phyloP scores from a whole-genome alignment of 306 rosid genomes.

The Alnus glutinosa region DNA sequence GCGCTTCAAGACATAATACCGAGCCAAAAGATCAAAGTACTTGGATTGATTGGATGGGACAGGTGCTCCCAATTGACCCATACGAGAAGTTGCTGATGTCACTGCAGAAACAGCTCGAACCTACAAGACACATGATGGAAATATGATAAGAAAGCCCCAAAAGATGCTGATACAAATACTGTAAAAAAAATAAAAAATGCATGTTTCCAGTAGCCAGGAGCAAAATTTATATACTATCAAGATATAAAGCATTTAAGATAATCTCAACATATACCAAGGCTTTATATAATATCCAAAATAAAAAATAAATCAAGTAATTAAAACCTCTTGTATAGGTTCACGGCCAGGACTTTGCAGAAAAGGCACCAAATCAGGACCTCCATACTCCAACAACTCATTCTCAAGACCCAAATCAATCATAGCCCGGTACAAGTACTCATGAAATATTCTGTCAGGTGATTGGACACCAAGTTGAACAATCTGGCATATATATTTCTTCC shows the following conservation, averaged over 20 bases:
- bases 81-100: slow-evolving; percentile 58
- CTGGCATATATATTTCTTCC: slow-evolving; percentile 79
- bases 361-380: slow-evolving; percentile 93
- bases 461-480: slow-evolving; percentile 94
- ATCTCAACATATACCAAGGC: slow-evolving; percentile 11
- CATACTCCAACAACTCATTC: slow-evolving; percentile 84
- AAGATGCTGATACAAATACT: slow-evolving; percentile 10
- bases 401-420: slow-evolving; percentile 97
- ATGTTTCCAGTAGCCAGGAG: slow-evolving; percentile 19
- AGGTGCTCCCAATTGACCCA: slow-evolving; percentile 64
- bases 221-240: slow-evolving; percentile 19
- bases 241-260: neutral
- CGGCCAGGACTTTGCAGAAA: slow-evolving; percentile 86
- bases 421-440: slow-evolving; percentile 78
- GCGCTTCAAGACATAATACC: slow-evolving; percentile 82
- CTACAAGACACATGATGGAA: slow-evolving; percentile 45
- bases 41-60: slow-evolving; percentile 66
- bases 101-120: slow-evolving; percentile 61
- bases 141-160: slow-evolving; percentile 23
- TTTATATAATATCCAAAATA: slow-evolving; percentile 21
- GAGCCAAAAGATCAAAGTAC: slow-evolving; percentile 88
- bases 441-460: slow-evolving; percentile 88
- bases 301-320: slow-evolving; percentile 26
- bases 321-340: slow-evolving; percentile 77
- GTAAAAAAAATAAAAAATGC: neutral